A percentile compares a stretch with the other conserved stretches of the same genome.
Conservation (phyloP, 2,329 filamentous ascomycete species). For the Cladosporium colombiae region DNA sequence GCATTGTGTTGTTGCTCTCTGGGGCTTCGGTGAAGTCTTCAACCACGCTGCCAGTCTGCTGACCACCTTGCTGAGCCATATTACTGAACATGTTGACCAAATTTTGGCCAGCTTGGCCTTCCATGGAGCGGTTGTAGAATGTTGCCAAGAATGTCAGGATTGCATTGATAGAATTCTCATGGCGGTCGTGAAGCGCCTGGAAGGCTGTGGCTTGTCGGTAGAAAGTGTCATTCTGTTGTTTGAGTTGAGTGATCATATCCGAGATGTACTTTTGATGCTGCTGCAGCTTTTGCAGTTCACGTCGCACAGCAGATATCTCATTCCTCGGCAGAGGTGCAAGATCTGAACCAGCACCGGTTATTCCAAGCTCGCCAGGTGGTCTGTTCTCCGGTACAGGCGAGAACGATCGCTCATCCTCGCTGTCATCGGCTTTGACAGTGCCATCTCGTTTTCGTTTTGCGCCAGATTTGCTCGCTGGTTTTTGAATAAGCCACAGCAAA, state of each 20-base stretch:
- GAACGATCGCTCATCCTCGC: constrained; percentile 63
- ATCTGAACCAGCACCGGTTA: constrained; percentile 45
- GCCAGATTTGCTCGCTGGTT: constrained; percentile 71
- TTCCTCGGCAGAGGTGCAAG: constrained; percentile 62
- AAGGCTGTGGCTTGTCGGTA: constrained; percentile 87
- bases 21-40: constrained; percentile 56
- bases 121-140: constrained; percentile 90
- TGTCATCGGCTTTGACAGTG: constrained; percentile 64
- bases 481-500: constrained; percentile 92
- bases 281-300: constrained; percentile 78
- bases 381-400: constrained; percentile 33
- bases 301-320: constrained; percentile 74
- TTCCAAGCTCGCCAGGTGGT: constrained; percentile 29
- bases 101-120: constrained; percentile 76
- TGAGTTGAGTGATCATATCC: constrained; percentile 74
- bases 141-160: constrained; percentile 96
- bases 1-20: constrained; percentile 35
- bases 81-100: constrained; percentile 82
- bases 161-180: constrained; percentile 98
- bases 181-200: constrained; percentile 89
- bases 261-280: constrained; percentile 86
- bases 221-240: constrained; percentile 82
- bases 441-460: constrained; percentile 56
- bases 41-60: constrained; percentile 59
- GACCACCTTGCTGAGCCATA: constrained; percentile 24